Evolutionary conservation across 139 green algal species (phyloP).

Genomic region (Chlorokybus atmophyticus): DNA sequence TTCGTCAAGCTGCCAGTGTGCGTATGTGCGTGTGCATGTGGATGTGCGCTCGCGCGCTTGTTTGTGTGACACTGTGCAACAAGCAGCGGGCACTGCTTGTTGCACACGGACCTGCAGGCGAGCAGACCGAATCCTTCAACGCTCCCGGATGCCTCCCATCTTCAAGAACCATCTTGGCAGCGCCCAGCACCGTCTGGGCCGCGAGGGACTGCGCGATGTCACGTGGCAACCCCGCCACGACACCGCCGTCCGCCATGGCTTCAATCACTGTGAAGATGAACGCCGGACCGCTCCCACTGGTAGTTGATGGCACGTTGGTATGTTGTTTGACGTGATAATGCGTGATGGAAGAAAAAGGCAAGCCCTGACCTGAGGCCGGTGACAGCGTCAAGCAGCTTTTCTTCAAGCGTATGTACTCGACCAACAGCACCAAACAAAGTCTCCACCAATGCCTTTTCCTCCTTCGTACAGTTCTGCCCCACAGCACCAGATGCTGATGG

Average conservation of each 20-base stretch:
- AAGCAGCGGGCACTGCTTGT: background rate
- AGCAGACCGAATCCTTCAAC: slow-evolving; percentile 87
- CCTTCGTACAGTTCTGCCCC: no score
- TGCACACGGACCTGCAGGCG: slow-evolving; percentile 38
- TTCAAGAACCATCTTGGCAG: slow-evolving; percentile 91
- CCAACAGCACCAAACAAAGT: slow-evolving; percentile 29
- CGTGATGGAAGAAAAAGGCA: background rate
- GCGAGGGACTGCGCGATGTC: slow-evolving; percentile 63
- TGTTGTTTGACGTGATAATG: background rate
- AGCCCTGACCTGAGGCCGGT: slow-evolving; percentile 58
- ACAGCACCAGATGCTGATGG: no score
- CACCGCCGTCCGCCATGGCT: slow-evolving; percentile 83
- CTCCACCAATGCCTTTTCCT: slow-evolving; percentile 40
- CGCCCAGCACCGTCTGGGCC: slow-evolving; percentile 72
- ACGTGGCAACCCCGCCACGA: slow-evolving; percentile 70
- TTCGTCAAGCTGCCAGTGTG: background rate
- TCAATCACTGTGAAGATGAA: slow-evolving; percentile 95
- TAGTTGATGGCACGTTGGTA: background rate
- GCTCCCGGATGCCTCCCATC: slow-evolving; percentile 77
- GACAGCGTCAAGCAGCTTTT: slow-evolving; percentile 81
- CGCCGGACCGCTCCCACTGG: slow-evolving; percentile 67
- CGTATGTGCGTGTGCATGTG: background rate
- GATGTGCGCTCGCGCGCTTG: background rate
- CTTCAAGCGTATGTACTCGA: slow-evolving; percentile 34
- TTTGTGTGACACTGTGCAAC: no score